These are phyloP conservation scores for Lineolata rhizophorae DNA, from an alignment of 495 filamentous ascomycete genomes.

Conservation along the genomic window DNA sequence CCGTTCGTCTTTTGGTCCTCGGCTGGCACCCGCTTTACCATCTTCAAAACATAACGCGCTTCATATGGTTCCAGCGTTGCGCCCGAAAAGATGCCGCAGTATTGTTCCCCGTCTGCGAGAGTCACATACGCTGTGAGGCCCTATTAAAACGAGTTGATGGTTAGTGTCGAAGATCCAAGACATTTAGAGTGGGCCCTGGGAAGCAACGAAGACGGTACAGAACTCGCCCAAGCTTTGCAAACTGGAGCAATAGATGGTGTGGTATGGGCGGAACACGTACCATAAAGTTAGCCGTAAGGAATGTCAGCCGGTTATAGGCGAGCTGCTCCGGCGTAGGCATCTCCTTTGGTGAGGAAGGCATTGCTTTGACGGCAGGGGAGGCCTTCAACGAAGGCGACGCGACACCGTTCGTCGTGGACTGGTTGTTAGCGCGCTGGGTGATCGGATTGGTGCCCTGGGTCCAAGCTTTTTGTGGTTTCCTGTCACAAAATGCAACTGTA, in stretches of 20 bases:
- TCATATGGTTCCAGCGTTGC: constrained; percentile 34
- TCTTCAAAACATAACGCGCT: constrained; percentile 51
- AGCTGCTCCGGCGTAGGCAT: constrained; percentile 36
- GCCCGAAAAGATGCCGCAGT: constrained; percentile 46
- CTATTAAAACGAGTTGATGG: too few relatives aligned
- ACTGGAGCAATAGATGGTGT: not conserved
- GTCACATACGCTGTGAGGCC: too few relatives aligned
- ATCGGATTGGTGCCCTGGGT: constrained; percentile 42
- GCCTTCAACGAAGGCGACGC: constrained; percentile 14
- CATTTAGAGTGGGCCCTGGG: too few relatives aligned
- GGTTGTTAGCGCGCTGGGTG: constrained; percentile 30
- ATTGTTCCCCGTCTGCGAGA: constrained; percentile 50
- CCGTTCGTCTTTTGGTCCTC: constrained; percentile 33
- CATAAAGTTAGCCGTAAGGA: constrained; percentile 36
- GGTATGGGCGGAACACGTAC: constrained; percentile 23
- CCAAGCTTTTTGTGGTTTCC: constrained; percentile 35
- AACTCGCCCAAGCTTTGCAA: not conserved
- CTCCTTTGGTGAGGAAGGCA: constrained; percentile 20
- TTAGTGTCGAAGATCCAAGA: too few relatives aligned
- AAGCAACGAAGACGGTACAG: too few relatives aligned
- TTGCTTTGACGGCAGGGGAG: constrained; percentile 12
- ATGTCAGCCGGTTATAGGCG: constrained; percentile 42
- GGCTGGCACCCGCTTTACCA: constrained; percentile 46
- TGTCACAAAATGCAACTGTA: too few relatives aligned
- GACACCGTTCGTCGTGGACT: constrained; percentile 31